Percentiles rank a stretch among this genome's conserved stretches.
These are phyloP conservation scores for Epithele typhae DNA, from an alignment of 768 basidiomycete species.

Conservation along the genomic window DNA sequence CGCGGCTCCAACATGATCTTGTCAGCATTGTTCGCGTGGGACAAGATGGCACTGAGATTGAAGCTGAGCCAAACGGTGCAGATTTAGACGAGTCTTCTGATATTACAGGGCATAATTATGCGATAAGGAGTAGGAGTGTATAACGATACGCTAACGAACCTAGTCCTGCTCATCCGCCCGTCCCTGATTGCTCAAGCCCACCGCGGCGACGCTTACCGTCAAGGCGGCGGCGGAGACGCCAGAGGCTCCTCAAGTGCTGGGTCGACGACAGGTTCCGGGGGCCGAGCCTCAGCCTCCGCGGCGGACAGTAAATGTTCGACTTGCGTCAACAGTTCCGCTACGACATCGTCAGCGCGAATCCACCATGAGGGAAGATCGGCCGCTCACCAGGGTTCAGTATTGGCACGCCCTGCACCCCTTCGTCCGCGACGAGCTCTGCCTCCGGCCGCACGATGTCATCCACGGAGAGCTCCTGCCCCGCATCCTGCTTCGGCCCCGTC, in stretches of 20 bases:
- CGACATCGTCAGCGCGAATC: not conserved
- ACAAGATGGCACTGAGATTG: too few species aligned
- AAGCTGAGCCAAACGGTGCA: not conserved
- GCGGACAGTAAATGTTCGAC: conserved; percentile 25
- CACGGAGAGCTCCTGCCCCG: not conserved
- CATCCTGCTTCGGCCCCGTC: not conserved
- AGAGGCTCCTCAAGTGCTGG: conserved; percentile 41
- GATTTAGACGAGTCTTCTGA: not conserved
- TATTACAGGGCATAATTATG: conserved; percentile 6
- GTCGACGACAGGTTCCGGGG: not conserved
- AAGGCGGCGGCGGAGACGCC: conserved; percentile 66
- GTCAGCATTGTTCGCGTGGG: not conserved
- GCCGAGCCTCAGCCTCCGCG: not conserved
- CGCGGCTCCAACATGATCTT: not conserved
- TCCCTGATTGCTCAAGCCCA: too few species aligned
- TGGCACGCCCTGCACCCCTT: conserved; percentile 61
- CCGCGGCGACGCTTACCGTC: too few species aligned
- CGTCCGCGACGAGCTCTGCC: conserved; percentile 31
- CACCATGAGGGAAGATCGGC: not conserved
- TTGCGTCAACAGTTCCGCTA: conserved; percentile 63
- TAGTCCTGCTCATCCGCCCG: too few species aligned
- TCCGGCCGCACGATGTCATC: conserved; percentile 1
- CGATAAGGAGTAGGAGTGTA: conserved; percentile 5
- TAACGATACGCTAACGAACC: conserved; percentile 4
- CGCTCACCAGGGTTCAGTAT: conserved; percentile 64